These are phyloP conservation scores for Podospora tetraspora DNA, from an alignment of 495 filamentous ascomycete genomes.

Conservation along the genomic window DNA sequence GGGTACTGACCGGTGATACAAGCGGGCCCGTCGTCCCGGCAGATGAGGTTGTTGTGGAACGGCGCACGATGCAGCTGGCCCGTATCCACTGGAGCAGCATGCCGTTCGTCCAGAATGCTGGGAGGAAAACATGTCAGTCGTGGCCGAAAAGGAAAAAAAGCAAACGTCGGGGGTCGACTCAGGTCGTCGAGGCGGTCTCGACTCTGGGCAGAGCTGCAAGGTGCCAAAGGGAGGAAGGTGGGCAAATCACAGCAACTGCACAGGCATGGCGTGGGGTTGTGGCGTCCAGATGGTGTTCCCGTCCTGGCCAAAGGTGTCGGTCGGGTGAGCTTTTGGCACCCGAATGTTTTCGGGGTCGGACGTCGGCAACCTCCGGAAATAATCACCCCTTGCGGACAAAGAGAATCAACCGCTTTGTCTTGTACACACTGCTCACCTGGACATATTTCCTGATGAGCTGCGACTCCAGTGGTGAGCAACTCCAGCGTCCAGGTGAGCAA, in stretches of 20 bases:
- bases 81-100: not conserved
- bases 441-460: not conserved
- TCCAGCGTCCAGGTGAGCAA: not conserved
- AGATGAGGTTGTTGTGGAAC: not conserved
- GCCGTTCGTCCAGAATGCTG: not conserved
- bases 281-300: not conserved
- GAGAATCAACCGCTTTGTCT: not conserved
- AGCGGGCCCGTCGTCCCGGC: not conserved
- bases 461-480: not conserved
- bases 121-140: not conserved
- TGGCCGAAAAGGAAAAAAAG: not conserved
- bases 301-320: not conserved
- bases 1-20: not conserved
- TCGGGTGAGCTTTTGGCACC: not conserved
- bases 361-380: not conserved
- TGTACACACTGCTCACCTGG: not conserved
- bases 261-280: not conserved
- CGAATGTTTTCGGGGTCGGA: not conserved
- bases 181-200: not conserved
- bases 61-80: not conserved
- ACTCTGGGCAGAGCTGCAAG: not conserved
- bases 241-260: not conserved
- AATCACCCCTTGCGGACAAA: no score
- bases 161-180: no score
- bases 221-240: not conserved